Conservation (phyloP, 441 rosid species). For the Arabidopsis lyrata region DNA sequence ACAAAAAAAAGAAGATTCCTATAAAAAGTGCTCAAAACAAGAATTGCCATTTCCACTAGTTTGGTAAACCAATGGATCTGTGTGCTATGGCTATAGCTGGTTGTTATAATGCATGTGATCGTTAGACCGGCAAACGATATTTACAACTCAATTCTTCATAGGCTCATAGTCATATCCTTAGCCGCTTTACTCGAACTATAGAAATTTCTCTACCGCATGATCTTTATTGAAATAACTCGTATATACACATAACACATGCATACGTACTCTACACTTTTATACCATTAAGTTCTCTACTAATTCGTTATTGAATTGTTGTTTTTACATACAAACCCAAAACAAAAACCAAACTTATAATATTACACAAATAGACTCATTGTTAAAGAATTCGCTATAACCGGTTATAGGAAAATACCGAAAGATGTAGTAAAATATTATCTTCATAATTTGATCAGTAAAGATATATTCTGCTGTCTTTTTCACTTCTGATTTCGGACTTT, state of each 20-base stretch:
- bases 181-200: constrained; percentile 6
- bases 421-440: not conserved
- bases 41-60: constrained; percentile 13
- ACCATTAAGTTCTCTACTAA: not conserved
- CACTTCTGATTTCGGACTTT: not conserved
- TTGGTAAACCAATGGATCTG: constrained; percentile 25
- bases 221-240: constrained; percentile 10
- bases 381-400: not conserved
- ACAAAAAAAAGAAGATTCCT: not conserved
- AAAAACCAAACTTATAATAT: not conserved
- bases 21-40: constrained; percentile 15
- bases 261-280: constrained; percentile 30
- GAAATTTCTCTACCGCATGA: not conserved
- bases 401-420: not conserved
- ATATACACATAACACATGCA: not conserved
- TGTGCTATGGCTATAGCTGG: constrained; percentile 20
- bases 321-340: not conserved
- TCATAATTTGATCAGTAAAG: not conserved
- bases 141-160: not conserved
- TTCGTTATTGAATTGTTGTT: constrained; percentile 18
- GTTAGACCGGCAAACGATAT: not conserved
- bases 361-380: not conserved
- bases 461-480: not conserved
- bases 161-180: constrained; percentile 7
- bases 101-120: not conserved